A percentile compares a stretch with the other conserved stretches of the same genome.
These are phyloP conservation scores for Hippophae tibetana DNA, from an alignment of 306 rosid species.

Conservation along the genomic window DNA sequence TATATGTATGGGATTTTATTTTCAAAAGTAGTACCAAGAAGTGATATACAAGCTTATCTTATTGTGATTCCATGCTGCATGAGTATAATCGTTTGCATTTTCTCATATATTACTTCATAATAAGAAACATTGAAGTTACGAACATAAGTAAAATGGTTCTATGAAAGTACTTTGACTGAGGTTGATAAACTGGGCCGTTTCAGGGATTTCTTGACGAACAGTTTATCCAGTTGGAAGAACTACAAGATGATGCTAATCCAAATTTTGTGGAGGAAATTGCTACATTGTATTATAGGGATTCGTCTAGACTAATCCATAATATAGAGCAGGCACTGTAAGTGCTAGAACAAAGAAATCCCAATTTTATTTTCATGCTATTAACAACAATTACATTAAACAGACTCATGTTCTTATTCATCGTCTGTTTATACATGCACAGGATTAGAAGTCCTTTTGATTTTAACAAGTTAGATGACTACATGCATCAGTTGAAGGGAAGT, in stretches of 20 bases:
- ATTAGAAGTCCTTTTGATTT: constrained; percentile 57
- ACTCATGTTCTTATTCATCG: background rate
- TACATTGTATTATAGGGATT: constrained; percentile 65
- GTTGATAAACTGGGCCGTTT: background rate
- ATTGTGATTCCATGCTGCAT: too few species aligned
- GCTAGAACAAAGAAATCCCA: background rate
- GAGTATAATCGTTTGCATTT: too few species aligned
- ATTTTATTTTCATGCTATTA: background rate
- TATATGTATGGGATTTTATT: too few species aligned
- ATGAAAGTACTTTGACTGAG: too few species aligned
- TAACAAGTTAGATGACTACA: constrained; percentile 49
- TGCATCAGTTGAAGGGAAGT: constrained; percentile 95
- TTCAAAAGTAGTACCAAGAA: too few species aligned
- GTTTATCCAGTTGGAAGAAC: constrained; percentile 73
- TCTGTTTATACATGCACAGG: constrained; percentile 28
- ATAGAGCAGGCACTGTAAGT: constrained; percentile 65
- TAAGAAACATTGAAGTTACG: too few species aligned
- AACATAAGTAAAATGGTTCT: too few species aligned
- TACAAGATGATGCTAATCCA: constrained; percentile 80
- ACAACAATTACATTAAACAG: background rate
- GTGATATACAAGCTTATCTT: too few species aligned
- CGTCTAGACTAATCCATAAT: constrained; percentile 54
- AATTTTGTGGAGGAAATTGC: constrained; percentile 89
- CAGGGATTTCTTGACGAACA: constrained; percentile 84
- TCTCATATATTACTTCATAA: too few species aligned